Evolutionary conservation across 2,329 filamentous ascomycete species (phyloP), one percentile per base, ranked within the genome.

Genomic region (Aspergillus aculeatus): DNA sequence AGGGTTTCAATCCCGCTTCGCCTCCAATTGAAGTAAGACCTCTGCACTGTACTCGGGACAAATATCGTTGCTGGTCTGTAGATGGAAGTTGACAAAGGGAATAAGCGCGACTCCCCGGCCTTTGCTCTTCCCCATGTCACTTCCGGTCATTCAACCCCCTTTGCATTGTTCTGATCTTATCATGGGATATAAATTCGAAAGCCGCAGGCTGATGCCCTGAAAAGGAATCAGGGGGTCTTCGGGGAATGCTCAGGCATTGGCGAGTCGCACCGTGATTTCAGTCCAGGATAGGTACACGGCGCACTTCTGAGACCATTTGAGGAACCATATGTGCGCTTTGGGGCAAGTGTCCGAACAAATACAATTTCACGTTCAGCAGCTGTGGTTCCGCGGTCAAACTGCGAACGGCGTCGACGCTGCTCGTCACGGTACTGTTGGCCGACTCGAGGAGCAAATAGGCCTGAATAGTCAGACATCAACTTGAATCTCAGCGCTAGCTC

Each of bases 331-430:
- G 64, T 58, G 59, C 60, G 63, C 24, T 60, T 63, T 4, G 66
- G 63, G 48, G 62, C 62, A 51, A 66, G 60, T 4, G 67, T 69
- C 31, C 64, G 65, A 54, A 70, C 68, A 56, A 69, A 73, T 6
- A 71, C 66, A 47, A 89, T 85, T 70, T 90, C 87, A 12, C 88
- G 77, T 21, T 86, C 87, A 21, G 89, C 88, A 62, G 90, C 83
- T 59, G 86, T 84, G 29, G 90, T 95, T 29, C 92, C 92, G 62
- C 91, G 89, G 68, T 96, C 92, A 68, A 86, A 96, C 69, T 91
- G 88, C 23, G 90, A 93, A 54, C 86, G 85, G 57, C 89, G 86
- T 52, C 88, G 88, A 62, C 90, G 87, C 72, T 92, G 90, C 71
- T 92, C 88, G 63, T 91, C 87, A 16, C 88, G 85, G 66, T 87